These are phyloP conservation scores for Acanthochlamys bracteata DNA, from an alignment of 106 monocot species.

Conservation along the genomic window DNA sequence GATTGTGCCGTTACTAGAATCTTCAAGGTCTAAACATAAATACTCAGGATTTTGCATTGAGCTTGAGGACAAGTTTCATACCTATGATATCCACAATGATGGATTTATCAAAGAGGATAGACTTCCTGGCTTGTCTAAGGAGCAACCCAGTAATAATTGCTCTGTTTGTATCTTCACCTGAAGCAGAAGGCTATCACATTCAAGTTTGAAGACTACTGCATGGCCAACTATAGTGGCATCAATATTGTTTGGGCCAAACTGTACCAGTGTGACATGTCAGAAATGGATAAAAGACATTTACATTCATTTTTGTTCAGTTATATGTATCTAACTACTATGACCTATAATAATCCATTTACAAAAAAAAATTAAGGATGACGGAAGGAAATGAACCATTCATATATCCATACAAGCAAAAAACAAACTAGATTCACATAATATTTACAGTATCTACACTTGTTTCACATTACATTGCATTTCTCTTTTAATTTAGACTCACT, in stretches of 20 bases:
- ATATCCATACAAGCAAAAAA: neutral
- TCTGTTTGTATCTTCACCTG: conserved; percentile 20
- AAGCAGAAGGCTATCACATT: neutral
- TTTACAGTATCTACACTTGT: neutral
- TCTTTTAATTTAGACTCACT: conserved; percentile 2
- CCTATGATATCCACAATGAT: conserved; percentile 39
- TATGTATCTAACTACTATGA: too few relatives aligned
- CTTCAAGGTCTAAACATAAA: neutral
- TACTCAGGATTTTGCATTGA: conserved; percentile 2
- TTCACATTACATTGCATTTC: conserved; percentile 7
- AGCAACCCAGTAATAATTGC: conserved; percentile 71
- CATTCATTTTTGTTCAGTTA: too few relatives aligned
- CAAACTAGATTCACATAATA: neutral
- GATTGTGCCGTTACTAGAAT: too few relatives aligned
- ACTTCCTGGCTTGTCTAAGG: conserved; percentile 57
- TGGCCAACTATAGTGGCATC: too few relatives aligned
- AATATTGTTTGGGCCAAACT: too few relatives aligned
- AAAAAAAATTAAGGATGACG: too few relatives aligned
- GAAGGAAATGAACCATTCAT: too few relatives aligned
- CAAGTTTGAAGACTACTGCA: too few relatives aligned
- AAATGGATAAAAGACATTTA: too few relatives aligned
- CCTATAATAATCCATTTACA: neutral
- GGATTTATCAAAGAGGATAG: conserved; percentile 42
- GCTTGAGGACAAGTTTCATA: conserved; percentile 26
- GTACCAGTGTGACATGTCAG: too few relatives aligned